Evolutionary conservation across 257 asterid genomes (phyloP).

Genomic region (Gardenia jasminoides): DNA sequence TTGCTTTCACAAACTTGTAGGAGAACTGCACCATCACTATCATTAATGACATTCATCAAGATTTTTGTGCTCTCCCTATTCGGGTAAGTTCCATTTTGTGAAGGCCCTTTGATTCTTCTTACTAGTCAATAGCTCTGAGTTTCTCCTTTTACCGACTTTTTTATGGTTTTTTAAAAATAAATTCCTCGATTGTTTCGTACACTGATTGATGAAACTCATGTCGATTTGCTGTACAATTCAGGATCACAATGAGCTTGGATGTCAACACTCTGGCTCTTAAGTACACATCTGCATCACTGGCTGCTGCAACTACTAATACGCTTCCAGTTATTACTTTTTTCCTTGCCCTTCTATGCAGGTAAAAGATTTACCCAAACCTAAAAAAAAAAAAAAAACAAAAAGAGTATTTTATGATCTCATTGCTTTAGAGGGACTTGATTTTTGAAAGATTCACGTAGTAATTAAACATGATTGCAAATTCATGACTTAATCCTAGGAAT

Average conservation of each 20-base stretch:
- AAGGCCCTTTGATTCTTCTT: not conserved
- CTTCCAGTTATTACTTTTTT: conserved; percentile 86
- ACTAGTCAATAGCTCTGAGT: not conserved
- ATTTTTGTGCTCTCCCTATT: conserved; percentile 62
- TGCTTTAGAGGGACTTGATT: not conserved
- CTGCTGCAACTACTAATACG: conserved; percentile 82
- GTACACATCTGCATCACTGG: conserved; percentile 82
- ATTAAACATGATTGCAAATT: not conserved
- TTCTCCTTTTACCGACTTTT: not conserved
- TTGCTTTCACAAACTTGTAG: conserved; percentile 26
- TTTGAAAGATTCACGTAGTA: not conserved
- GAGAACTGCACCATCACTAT: conserved; percentile 68
- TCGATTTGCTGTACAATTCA: conserved; percentile 13
- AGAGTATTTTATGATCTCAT: not conserved
- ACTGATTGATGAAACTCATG: not conserved
- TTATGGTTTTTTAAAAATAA: not conserved
- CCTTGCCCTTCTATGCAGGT: conserved; percentile 75
- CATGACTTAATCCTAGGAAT: not conserved
- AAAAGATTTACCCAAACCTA: too few species aligned
- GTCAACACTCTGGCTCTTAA: conserved; percentile 61
- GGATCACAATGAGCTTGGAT: conserved; percentile 81
- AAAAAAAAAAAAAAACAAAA: not conserved
- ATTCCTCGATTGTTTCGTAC: not conserved
- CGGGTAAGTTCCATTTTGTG: conserved; percentile 43
- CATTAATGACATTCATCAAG: conserved; percentile 54